Percentiles rank a stretch among this genome's conserved stretches.
Conservation (phyloP, 768 basidiomycete genomes). For the Psilocybe subaeruginosa region DNA sequence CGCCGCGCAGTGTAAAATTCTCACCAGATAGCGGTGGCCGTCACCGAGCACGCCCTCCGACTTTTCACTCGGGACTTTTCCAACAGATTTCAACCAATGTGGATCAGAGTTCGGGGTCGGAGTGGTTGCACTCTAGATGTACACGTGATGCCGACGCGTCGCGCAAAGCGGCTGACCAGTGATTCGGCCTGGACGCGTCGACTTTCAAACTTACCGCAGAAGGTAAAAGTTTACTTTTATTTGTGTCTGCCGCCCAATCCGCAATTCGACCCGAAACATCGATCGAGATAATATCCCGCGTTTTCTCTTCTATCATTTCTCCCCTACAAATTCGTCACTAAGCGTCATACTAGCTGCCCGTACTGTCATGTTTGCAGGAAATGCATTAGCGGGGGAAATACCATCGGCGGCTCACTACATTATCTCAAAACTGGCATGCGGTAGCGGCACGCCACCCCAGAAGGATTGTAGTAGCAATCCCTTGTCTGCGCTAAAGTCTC, state of each 20-base stretch:
- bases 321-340: neutral
- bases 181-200: neutral
- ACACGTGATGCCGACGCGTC: conserved; percentile 1
- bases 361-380: neutral
- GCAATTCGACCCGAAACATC: conserved; percentile 1
- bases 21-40: no score
- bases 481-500: conserved; percentile 9
- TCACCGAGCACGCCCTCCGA: no score
- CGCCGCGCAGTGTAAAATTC: no score
- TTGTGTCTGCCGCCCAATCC: conserved; percentile 7
- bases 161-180: neutral
- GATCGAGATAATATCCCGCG: neutral
- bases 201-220: neutral
- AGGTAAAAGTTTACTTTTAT: neutral
- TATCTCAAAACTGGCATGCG: neutral
- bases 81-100: no score
- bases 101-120: no score
- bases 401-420: neutral
- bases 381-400: conserved; percentile 1
- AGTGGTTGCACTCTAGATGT: no score
- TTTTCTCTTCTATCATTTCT: neutral
- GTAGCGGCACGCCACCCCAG: neutral
- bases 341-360: neutral
- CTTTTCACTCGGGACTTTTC: no score
- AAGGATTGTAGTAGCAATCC: conserved; percentile 1